phyloP scores from a whole-genome alignment of 2,329 filamentous ascomycete species.

The Clathrospora elynae region DNA sequence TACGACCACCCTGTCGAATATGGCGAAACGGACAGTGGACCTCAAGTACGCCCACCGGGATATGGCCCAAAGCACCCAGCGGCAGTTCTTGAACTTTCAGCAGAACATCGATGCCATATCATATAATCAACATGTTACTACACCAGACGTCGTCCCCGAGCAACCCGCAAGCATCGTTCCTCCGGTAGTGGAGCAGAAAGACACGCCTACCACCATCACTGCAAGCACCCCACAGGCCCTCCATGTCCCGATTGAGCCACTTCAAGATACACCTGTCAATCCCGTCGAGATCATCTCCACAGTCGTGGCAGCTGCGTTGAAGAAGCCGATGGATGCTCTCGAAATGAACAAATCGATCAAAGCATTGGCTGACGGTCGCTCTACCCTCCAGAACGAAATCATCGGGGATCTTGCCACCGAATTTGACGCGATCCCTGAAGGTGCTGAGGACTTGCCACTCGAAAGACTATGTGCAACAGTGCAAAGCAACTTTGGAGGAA shows the following conservation, averaged over 20 bases:
- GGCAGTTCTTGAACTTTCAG: constrained; percentile 2
- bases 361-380: constrained; percentile 44
- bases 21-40: constrained; percentile 46
- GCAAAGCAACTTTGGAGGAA: constrained; percentile 37
- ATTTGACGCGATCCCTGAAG: constrained; percentile 50
- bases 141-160: constrained; percentile 3
- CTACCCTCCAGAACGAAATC: constrained; percentile 54
- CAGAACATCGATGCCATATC: constrained; percentile 1
- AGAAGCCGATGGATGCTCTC: constrained; percentile 34
- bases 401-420: constrained; percentile 51
- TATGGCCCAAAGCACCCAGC: constrained; percentile 19
- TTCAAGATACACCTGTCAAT: constrained; percentile 20
- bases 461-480: constrained; percentile 39
- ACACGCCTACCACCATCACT: constrained; percentile 2
- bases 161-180: not conserved
- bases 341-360: constrained; percentile 40
- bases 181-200: constrained; percentile 1
- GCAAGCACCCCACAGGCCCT: not conserved
- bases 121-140: not conserved
- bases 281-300: constrained; percentile 31
- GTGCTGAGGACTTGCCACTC: constrained; percentile 49
- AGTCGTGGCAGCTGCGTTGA: constrained; percentile 41
- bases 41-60: constrained; percentile 13
- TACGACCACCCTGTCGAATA: constrained; percentile 43
- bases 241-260: not conserved